phyloP scores from a whole-genome alignment of 2,329 filamentous ascomycete genomes.

The Lachnum nothofagi region DNA sequence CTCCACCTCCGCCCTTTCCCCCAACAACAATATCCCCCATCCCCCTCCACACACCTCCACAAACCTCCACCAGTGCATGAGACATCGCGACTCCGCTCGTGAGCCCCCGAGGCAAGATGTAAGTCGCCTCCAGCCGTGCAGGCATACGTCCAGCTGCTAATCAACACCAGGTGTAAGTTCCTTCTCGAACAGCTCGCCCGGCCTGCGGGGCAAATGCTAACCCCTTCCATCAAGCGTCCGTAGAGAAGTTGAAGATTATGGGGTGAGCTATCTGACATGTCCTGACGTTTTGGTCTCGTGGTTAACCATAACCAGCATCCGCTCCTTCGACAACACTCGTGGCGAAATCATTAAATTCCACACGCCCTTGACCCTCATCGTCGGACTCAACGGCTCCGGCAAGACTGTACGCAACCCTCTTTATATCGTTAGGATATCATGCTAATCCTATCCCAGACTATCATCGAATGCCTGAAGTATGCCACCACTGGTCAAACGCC shows the following conservation, averaged over 20 bases:
- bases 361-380: slow-evolving; percentile 88
- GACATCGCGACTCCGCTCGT: not conserved
- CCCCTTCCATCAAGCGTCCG: slow-evolving; percentile 58
- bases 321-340: slow-evolving; percentile 75
- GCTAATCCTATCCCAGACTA: slow-evolving; percentile 52
- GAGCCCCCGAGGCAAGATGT: slow-evolving; percentile 6
- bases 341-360: slow-evolving; percentile 82
- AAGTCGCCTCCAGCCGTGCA: not conserved
- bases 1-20: not conserved
- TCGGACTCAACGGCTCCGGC: slow-evolving; percentile 93
- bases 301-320: slow-evolving; percentile 46
- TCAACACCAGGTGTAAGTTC: slow-evolving; percentile 19
- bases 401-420: slow-evolving; percentile 61
- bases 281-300: not conserved
- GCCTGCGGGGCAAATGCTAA: slow-evolving; percentile 1
- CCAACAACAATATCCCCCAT: not conserved
- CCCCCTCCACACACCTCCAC: not conserved
- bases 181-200: not conserved
- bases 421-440: not conserved
- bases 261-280: slow-evolving; percentile 45
- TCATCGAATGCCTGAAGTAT: slow-evolving; percentile 98
- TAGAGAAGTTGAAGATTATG: slow-evolving; percentile 82
- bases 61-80: not conserved
- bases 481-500: slow-evolving; percentile 90
- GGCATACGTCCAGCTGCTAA: not conserved